phyloP scores from a whole-genome alignment of 208 protist species.

The Trypanosoma platydactyli region DNA sequence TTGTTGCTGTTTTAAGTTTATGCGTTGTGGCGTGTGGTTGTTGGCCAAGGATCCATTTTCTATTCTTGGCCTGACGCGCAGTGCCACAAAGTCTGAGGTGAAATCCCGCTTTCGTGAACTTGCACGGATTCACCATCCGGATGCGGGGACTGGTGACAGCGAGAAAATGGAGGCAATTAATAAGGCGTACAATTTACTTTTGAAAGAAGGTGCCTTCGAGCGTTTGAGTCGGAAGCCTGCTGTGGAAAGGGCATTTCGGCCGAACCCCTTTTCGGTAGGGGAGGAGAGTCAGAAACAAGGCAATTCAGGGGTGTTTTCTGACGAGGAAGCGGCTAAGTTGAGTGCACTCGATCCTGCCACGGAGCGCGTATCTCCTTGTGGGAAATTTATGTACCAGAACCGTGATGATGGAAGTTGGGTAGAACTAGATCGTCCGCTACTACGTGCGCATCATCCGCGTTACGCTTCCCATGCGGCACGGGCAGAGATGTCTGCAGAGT shows the following conservation, averaged over 20 bases:
- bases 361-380: conserved; percentile 59
- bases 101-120: conserved; percentile 86
- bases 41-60: conserved; percentile 57
- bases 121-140: conserved; percentile 80
- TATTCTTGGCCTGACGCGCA: conserved; percentile 58
- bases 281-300: background rate
- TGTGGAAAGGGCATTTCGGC: conserved; percentile 1
- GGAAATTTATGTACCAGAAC: conserved; percentile 80
- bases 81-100: conserved; percentile 75
- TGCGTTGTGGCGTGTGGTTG: conserved; percentile 7
- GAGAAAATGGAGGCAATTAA: conserved; percentile 83
- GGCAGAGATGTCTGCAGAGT: conserved; percentile 60
- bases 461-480: conserved; percentile 68
- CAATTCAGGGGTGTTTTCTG: conserved; percentile 26
- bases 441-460: conserved; percentile 57
- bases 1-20: too few species aligned
- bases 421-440: conserved; percentile 59
- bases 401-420: conserved; percentile 79
- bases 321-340: conserved; percentile 65
- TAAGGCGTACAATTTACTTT: conserved; percentile 80
- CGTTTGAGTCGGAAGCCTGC: conserved; percentile 45
- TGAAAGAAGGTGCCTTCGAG: conserved; percentile 85
- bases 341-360: conserved; percentile 72
- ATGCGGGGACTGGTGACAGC: conserved; percentile 61
- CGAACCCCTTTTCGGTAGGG: conserved; percentile 12